Conservation (phyloP, 305 asterid genomes). For the Fraxinus angustifolia region DNA sequence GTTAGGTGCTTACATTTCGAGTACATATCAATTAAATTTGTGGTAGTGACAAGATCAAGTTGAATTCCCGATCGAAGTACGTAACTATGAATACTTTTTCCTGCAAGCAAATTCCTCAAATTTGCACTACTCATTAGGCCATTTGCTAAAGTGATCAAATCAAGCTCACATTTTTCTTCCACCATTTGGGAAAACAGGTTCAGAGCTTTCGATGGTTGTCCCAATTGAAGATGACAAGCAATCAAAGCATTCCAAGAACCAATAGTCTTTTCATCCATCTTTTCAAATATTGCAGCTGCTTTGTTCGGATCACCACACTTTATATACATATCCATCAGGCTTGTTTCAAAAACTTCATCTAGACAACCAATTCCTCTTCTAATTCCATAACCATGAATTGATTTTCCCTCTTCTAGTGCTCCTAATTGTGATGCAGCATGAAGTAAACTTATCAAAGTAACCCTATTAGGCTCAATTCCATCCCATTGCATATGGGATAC, state of each 20-base stretch:
- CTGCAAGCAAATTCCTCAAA: slow-evolving; percentile 34
- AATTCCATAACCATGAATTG: slow-evolving; percentile 54
- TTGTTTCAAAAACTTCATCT: slow-evolving; percentile 52
- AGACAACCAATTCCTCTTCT: slow-evolving; percentile 42
- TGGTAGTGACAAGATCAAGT: slow-evolving; percentile 45
- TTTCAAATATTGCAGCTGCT: slow-evolving; percentile 30
- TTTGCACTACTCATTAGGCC: slow-evolving; percentile 47
- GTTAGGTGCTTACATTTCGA: slow-evolving; percentile 39
- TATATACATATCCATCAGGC: slow-evolving; percentile 49
- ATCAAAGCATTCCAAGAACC: slow-evolving; percentile 53
- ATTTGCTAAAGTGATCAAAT: slow-evolving; percentile 48
- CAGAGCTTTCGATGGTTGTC: slow-evolving; percentile 36
- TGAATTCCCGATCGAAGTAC: slow-evolving; percentile 31
- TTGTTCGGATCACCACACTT: slow-evolving; percentile 39
- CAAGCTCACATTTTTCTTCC: slow-evolving; percentile 27
- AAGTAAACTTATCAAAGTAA: slow-evolving; percentile 58
- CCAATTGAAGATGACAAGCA: slow-evolving; percentile 41
- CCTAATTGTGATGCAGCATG: slow-evolving; percentile 39
- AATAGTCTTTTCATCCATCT: slow-evolving; percentile 28
- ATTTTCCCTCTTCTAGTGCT: slow-evolving; percentile 38
- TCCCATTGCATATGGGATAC: slow-evolving; percentile 44
- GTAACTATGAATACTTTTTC: slow-evolving; percentile 49
- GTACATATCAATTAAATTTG: slow-evolving; percentile 52
- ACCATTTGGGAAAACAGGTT: slow-evolving; percentile 38
- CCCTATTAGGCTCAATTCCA: slow-evolving; percentile 50